Percentiles rank a stretch among this genome's conserved stretches.
phyloP scores from a whole-genome alignment of 768 basidiomycete genomes.

The Coprinopsis strossmayeri region DNA sequence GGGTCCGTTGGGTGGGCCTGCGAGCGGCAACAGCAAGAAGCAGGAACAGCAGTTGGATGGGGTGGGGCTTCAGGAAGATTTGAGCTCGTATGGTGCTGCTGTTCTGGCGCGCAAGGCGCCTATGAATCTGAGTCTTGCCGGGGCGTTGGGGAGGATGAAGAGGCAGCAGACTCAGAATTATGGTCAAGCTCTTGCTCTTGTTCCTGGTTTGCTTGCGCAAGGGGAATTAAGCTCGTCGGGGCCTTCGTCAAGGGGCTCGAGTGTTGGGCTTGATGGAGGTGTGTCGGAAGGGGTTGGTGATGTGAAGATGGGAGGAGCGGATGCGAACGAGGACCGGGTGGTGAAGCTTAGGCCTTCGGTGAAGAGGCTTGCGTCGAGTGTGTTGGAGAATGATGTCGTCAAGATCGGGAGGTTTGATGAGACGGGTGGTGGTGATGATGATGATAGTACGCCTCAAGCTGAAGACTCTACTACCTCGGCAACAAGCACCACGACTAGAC shows the following conservation, averaged over 20 bases:
- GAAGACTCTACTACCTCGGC: neutral
- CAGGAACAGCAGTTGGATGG: no score
- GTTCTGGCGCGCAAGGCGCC: conserved; percentile 64
- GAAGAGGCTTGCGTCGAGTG: conserved; percentile 69
- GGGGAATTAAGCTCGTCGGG: no score
- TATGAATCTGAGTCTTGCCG: conserved; percentile 48
- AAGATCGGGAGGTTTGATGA: conserved; percentile 42
- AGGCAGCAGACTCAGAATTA: no score
- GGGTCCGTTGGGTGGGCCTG: conserved; percentile 11
- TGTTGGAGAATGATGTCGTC: conserved; percentile 50
- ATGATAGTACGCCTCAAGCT: no score
- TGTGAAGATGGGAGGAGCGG: conserved; percentile 10
- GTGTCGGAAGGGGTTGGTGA: conserved; percentile 16
- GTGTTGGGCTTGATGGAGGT: conserved; percentile 19
- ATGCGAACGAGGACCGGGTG: conserved; percentile 18
- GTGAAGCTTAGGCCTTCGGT: conserved; percentile 50
- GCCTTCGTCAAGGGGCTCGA: conserved; percentile 24
- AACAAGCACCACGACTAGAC: neutral
- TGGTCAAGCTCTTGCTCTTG: no score
- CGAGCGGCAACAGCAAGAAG: neutral
- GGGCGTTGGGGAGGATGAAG: conserved; percentile 15
- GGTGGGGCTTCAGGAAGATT: conserved; percentile 53
- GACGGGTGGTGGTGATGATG: conserved; percentile 21
- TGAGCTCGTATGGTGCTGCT: conserved; percentile 69
- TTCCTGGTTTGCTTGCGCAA: no score